Base-by-base conservation (phyloP, 2,329 filamentous ascomycete genomes). In the Pyrenophora seminiperda region DNA sequence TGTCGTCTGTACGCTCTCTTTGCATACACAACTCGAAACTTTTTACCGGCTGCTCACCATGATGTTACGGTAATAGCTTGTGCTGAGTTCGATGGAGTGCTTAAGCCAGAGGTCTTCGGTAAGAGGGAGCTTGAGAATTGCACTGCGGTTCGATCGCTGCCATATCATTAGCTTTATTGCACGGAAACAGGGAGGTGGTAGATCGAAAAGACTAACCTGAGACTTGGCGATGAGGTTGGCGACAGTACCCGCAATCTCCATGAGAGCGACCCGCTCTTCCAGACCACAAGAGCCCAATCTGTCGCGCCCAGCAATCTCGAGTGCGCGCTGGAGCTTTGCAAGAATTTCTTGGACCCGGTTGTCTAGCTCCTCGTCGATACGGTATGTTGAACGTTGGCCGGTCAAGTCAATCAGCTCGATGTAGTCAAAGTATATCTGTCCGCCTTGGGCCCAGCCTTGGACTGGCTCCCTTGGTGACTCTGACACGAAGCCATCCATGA, bases 231-330 rank as follows among this genome's bases (percentile, higher is more conserved):
- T 82, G 68, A 85, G 82, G 54, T 82, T 81, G 7, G 88, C 89
- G 52, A 93, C 84, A 37, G 86, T 80, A 44, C 84, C 84, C 38
- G 87, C 88, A 82, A 96, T 96, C 66, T 95, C 91, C 57, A 87
- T 86, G 45, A 93, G 81, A 0, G 91, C 90, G 33, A 92, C 90
- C 44, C 84, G 74, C 49, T 81, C 78, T 45, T 77, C 75, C 5
- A 84, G 73, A 11, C 79, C 72, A 46, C 74, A 76, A 17, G 76
- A 56, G 13, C 75, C 72, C 14, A 66, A 66, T 20, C 63, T 42
- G 17, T 74, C 72, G 32, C 77, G 73, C 24, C 75, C 76, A 44
- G 74, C 66, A 24, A 57, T 61, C 20, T 72, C 69, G 17, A 76
- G 62, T 9, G 64, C 68, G 19, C 63, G 62, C 38, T 75, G 62